Percentiles rank a stretch among this genome's conserved stretches.
These are phyloP conservation scores for Lactifluus volemus DNA, from an alignment of 768 basidiomycete genomes.

Conservation along the genomic window DNA sequence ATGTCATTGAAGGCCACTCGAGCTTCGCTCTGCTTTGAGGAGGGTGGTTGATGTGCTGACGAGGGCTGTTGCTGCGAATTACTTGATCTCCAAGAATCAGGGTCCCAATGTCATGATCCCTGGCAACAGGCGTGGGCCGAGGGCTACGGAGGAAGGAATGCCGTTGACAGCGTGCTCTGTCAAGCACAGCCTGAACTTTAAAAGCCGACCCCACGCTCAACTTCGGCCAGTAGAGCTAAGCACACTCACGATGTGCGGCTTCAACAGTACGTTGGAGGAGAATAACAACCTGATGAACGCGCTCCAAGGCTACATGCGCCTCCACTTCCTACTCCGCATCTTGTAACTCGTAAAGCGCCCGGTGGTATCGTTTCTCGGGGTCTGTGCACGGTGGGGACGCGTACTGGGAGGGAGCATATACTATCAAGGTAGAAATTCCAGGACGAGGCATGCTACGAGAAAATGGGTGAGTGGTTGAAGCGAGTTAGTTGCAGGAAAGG, in stretches of 20 bases:
- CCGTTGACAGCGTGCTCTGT: not conserved
- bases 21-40: not conserved
- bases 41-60: not conserved
- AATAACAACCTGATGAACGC: not conserved
- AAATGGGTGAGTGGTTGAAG: not conserved
- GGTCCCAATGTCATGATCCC: not conserved
- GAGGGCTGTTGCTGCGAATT: not conserved
- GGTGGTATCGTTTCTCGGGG: conserved; percentile 13
- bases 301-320: not conserved
- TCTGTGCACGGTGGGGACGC: not conserved
- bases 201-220: not conserved
- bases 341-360: conserved; percentile 11
- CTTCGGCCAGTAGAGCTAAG: not conserved
- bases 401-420: not conserved
- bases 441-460: not conserved
- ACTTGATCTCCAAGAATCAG: not conserved
- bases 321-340: conserved; percentile 16
- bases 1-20: not conserved
- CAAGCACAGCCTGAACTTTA: not conserved
- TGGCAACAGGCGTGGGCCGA: too few species aligned
- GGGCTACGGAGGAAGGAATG: not conserved
- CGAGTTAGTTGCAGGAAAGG: not conserved
- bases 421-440: not conserved
- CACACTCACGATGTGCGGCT: not conserved
- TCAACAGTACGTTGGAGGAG: not conserved